Base-by-base conservation (phyloP, 176 grass and related monocot genomes). In the Cenchrus americanus region DNA sequence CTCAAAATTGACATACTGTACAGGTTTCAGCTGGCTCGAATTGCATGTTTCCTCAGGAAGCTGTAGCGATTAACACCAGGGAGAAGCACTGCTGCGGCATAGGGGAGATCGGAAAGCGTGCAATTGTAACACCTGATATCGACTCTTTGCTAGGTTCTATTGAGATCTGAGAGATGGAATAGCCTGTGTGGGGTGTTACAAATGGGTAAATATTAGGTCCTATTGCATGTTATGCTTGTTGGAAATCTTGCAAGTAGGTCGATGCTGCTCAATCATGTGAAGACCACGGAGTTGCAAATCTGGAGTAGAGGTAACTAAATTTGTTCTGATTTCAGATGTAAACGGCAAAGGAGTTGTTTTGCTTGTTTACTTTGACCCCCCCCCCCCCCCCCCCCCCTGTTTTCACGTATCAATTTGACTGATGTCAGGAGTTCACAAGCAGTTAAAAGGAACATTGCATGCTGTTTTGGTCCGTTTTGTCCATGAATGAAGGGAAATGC, bases 11-110 rank as follows among this genome's bases (percentile, higher is more conserved):
- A 63, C 18, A 47, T 47, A 76, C 32, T 62, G 9, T 86, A 40
- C 85, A 94, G 95, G 82, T 94, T 83, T 87, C 82, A 41, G 83
- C 92, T 50, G 90, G 95, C 67, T 23, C 65, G 3, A 89, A 91
- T 61, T 94, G 88, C 37, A 44, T 27, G 8, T 97, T 91, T 81
- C 71, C 72, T 53, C 90, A 94, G 76, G 81, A 97, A 4, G 83
- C 85, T 61, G 86, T 77, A 22, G 88, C 62, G 7, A 52, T 94
- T 73, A 83, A 91, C 73, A 84, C 72, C 8, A 94, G 78, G 60
- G 86, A 97, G 83, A 94, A 94, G 80, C 88, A 84, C 17, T 97
- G 76, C 73, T 87, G 87, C 88, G 71, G 78, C 51, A 70, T 97
- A 65, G 90, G 92, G 18, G 69, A 93, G 78, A 41, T 94, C 14